Conservation (phyloP, 2,329 filamentous ascomycete species). For the Fusarium sp. region DNA sequence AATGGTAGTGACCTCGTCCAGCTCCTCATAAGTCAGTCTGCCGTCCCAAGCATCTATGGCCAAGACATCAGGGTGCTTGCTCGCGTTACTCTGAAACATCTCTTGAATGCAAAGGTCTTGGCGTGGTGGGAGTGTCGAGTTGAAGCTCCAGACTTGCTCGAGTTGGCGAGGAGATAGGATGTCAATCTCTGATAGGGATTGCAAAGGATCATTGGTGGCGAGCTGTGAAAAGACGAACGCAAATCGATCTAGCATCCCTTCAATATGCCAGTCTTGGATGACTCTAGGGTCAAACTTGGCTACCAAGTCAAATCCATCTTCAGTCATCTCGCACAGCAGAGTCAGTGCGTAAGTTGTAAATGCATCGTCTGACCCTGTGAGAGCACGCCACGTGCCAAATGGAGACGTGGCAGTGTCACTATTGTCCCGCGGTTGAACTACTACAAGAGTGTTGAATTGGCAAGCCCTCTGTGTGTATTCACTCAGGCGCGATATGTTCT, state of each 20-base stretch:
- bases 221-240: background rate
- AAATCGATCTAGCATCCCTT: background rate
- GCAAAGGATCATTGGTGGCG: background rate
- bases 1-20: conserved; percentile 1
- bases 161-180: background rate
- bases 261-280: background rate
- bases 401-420: background rate
- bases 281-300: conserved; percentile 34
- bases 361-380: background rate
- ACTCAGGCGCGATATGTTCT: background rate
- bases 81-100: background rate
- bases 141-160: background rate
- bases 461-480: background rate
- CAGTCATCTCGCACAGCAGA: background rate
- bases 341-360: background rate
- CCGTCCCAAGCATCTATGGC: conserved; percentile 48
- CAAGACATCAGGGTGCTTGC: background rate
- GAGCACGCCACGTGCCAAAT: background rate
- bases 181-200: background rate
- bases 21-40: conserved; percentile 35
- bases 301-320: conserved; percentile 6
- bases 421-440: background rate
- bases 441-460: background rate
- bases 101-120: background rate
- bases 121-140: background rate